Base-by-base conservation (phyloP, 208 protist species). In the Leishmania tarentolae region DNA sequence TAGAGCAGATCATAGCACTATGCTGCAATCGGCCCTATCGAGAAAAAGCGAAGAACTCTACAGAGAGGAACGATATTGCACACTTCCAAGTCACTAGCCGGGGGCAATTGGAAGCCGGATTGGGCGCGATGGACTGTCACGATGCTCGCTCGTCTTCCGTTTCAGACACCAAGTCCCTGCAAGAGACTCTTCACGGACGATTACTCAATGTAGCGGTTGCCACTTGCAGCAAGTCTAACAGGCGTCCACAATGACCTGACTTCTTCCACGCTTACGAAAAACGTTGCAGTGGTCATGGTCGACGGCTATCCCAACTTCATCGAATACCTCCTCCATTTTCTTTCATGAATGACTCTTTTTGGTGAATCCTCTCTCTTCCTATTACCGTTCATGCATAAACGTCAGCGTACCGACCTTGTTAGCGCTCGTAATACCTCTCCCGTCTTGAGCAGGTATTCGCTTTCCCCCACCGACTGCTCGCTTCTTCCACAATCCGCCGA, bases 11-110 rank as follows among this genome's bases (percentile, higher is more conserved):
- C 24, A 37, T 13, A 40, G 50, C 31, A 61, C 61, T 47, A 70
- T 37, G 75, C 61, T 28, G 19, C 59, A 68, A 37, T 11, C 57
- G 42, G 47, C 57, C 50, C 74, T n/a, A 78, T 24, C 17, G 56
- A 53, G 53, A 78, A 44, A 47, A 21, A 78, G 72, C 56, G 66
- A 85, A 80, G 53, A 77, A 11, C 0, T 50, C 0, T 13, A 35
- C 28, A 37, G 24, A 59, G 6, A 57, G 19, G 5, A 59, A 61
- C 21, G 59, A 59, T 28, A 4, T 1, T 0, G 68, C 19, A 24
- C 24, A 72, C 42, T 47, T 15, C 24, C 31, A 31, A 17, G 11
- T 24, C 21, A 24, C 8, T 50, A 35, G 37, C 8, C 31, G 52
- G 21, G 35, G 9, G 17, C 42, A 24, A 47, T 17, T 52, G 21